Percentiles rank a stretch among this genome's conserved stretches.
Evolutionary conservation across 2,329 filamentous ascomycete genomes (phyloP).

Genomic region (Pseudogymnoascus sp.): DNA sequence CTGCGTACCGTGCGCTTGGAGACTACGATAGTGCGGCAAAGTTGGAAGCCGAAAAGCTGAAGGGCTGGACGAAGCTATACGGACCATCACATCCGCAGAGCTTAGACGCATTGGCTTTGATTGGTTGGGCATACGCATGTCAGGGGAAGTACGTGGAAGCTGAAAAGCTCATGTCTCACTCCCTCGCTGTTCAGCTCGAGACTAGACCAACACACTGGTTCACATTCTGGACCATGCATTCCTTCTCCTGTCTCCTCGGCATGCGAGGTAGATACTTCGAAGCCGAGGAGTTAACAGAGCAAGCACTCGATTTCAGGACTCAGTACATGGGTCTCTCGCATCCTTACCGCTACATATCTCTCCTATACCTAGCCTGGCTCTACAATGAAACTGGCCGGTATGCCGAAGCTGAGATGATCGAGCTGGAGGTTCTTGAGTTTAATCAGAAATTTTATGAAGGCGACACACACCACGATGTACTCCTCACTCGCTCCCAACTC

Average conservation of each 20-base stretch:
- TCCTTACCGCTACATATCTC: not conserved
- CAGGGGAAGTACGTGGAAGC: not conserved
- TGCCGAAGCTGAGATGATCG: not conserved
- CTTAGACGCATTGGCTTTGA: not conserved
- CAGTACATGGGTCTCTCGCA: not conserved
- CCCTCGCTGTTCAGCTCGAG: not conserved
- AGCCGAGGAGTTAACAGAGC: not conserved
- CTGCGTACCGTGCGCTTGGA: not conserved
- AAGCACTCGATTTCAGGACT: not conserved
- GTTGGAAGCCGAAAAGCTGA: not conserved
- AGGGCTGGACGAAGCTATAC: not conserved
- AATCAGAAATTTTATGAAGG: not conserved
- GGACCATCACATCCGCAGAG: not conserved
- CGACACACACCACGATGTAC: not conserved
- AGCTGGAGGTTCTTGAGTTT: not conserved
- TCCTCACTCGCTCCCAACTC: not conserved
- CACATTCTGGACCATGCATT: not conserved
- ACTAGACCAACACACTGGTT: not conserved
- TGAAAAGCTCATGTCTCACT: not conserved
- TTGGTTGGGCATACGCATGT: not conserved
- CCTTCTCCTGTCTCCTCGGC: not conserved
- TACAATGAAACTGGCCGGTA: not conserved
- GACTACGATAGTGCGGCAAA: not conserved
- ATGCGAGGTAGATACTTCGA: not conserved
- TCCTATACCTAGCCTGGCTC: not conserved